Evolutionary conservation across 768 basidiomycete species (phyloP), one percentile per base, ranked within the genome.

Genomic region (Boletus rex-veris): DNA sequence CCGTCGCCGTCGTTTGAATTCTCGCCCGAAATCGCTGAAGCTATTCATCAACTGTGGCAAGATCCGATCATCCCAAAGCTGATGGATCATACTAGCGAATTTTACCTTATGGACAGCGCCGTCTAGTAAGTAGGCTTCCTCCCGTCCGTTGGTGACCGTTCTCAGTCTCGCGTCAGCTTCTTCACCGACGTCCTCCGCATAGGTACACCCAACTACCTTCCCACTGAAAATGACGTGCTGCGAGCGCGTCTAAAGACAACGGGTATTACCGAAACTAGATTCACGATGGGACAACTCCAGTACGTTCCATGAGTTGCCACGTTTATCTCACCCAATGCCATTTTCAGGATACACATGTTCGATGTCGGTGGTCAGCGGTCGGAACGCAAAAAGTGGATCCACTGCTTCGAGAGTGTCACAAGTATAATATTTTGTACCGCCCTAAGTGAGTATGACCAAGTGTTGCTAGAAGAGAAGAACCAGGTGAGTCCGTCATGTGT

Each of bases 81-180:
- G 10, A 77, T 81, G 77, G 79, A 80, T 31, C 83, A 85, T 58
- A 74, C 75, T 19, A 82, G 76, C 66, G 86, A 93, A 50, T 96
- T 96, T 63, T 95, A 96, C 66, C 75, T 97, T 14, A 96, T 95
- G 92, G 95, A 97, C 66, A 90, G 84, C n/a, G 95, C 95, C 0
- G 77, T 78, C 41, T 96, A 96, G 90, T 92, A 61, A 66, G 88
- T 80, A 11, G 24, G 9, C 43, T 12, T 30, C 4, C 7, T 48
- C 18, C 15, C 30, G 2, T 39, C 46, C 10, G 8, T 36, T 15
- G 14, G 7, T 30, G 0, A 30, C 45, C 21, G 19, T 46, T 21
- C 59, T 55, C 18, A 9, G 3, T 2, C 8, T 15, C 9, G 11
- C 39, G 18, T 10, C 55, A 93, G 90, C 70, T 98, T 98, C 73